Evolutionary conservation across 1,284 basidiomycete genomes (phyloP), one percentile per base, ranked within the genome.

Genomic region (Sanghuangporus weigelae): DNA sequence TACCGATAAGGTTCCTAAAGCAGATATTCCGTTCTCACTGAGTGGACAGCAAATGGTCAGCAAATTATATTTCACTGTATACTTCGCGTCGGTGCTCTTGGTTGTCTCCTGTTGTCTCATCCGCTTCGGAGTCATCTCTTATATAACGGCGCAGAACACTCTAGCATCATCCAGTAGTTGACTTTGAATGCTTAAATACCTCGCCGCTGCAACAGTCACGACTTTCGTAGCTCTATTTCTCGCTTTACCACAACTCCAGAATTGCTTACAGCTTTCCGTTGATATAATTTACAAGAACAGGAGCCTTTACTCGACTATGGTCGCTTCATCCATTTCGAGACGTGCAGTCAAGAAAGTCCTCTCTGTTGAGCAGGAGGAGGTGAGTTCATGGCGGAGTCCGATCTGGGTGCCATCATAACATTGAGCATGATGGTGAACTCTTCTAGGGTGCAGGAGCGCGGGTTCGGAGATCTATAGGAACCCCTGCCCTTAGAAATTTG

Each of bases 381-480:
- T 87, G 55, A 10, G 71, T 62, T 5, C 51, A n/a, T 64, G n/a
- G 23, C 21, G 40, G 57, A 35, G 38, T n/a, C 42, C 19, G 23
- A 8, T 39, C 14, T 57, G 21, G 44, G 11, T 59, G 60, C 14
- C 23, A 5, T 3, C 3, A 31, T 31, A 31, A 31, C 26, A 31
- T 31, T 31, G 26, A 31, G 44, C 38, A 21, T 14, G 36, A 53
- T 23, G 51, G 51, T 19, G 4, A 51, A 38, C 60, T 19, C 23
- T 40, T 36, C 44, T 66, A 87, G 88, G 95, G 95, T n/a, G 90
- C 79, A 3, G 95, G 94, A 10, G 95, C 92, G 6, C 79, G 81
- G 53, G 96, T 98, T n/a, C 84, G 95, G 64, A 83, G 96, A 53
- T 93, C 90, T 35, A 97, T 98, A 68, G 96, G 96, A 11, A 84